phyloP scores from a whole-genome alignment of 306 rosid species.

The Crotalaria pallida region DNA sequence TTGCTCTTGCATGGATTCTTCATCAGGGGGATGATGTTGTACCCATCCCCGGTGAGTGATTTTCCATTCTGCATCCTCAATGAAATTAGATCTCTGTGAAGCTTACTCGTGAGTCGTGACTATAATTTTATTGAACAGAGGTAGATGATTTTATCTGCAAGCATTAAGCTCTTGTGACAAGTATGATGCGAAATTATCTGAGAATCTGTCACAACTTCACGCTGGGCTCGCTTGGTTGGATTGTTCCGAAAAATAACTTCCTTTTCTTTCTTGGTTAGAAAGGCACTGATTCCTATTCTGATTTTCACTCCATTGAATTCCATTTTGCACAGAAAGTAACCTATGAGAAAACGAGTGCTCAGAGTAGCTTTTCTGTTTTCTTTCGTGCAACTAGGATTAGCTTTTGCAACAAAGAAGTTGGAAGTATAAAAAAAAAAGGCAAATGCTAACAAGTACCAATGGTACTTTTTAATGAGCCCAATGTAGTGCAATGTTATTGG shows the following conservation, averaged over 20 bases:
- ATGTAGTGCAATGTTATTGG: too few species aligned
- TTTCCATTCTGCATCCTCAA: not conserved
- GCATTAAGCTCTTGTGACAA: not conserved
- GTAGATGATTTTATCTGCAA: not conserved
- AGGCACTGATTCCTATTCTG: too few species aligned
- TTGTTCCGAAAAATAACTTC: not conserved
- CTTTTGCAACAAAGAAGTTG: not conserved
- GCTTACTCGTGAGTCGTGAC: not conserved
- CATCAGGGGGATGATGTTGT: constrained; percentile 60
- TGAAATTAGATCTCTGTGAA: not conserved
- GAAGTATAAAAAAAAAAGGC: too few species aligned
- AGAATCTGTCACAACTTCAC: too few species aligned
- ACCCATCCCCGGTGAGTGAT: constrained; percentile 64
- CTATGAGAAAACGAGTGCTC: not conserved
- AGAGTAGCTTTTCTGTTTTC: too few species aligned
- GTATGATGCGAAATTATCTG: not conserved
- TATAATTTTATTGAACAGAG: not conserved
- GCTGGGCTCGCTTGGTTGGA: not conserved
- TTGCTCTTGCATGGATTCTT: constrained; percentile 67
- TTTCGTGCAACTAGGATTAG: not conserved
- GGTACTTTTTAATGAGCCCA: too few species aligned
- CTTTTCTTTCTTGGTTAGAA: not conserved
- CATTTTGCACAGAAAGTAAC: too few species aligned
- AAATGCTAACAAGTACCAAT: too few species aligned
- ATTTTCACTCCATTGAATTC: too few species aligned